These are phyloP conservation scores for Smittium culicis DNA, from an alignment of 371 early-diverging fungal genomes.

Conservation along the genomic window DNA sequence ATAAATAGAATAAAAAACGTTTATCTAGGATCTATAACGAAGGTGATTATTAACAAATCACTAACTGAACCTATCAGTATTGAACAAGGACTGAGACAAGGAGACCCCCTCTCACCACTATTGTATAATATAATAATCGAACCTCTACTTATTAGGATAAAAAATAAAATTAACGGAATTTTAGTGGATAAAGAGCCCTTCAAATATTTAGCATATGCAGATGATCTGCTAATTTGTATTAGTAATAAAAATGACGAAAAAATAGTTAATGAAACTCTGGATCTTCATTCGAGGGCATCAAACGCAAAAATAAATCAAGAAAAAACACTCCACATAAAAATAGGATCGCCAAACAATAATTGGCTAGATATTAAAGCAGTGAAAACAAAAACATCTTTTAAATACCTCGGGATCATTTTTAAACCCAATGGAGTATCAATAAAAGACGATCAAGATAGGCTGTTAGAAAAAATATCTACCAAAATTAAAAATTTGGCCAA, in stretches of 20 bases:
- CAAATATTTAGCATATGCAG: slow-evolving; percentile 11
- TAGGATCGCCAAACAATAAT: slow-evolving; percentile 4
- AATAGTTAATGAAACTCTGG: neutral
- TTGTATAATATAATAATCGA: slow-evolving; percentile 14
- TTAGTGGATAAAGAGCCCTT: neutral
- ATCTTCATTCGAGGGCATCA: slow-evolving; percentile 8
- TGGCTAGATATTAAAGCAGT: neutral
- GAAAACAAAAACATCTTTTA: neutral
- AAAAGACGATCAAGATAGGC: neutral
- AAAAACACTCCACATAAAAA: slow-evolving; percentile 12
- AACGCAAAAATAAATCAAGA: slow-evolving; percentile 13
- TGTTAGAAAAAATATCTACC: neutral
- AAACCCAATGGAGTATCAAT: neutral
- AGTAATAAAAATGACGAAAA: neutral
- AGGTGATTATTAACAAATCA: neutral
- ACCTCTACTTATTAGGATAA: slow-evolving; percentile 11
- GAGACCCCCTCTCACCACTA: slow-evolving; percentile 15
- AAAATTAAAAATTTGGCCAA: neutral
- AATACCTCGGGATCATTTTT: neutral
- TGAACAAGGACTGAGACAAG: slow-evolving; percentile 13
- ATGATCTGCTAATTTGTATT: slow-evolving; percentile 10
- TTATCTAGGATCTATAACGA: neutral
- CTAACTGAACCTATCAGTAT: neutral
- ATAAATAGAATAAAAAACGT: neutral
- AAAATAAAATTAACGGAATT: neutral